Evolutionary conservation across 2,329 filamentous ascomycete species (phyloP).

Genomic region (Cercospora brassicicola): DNA sequence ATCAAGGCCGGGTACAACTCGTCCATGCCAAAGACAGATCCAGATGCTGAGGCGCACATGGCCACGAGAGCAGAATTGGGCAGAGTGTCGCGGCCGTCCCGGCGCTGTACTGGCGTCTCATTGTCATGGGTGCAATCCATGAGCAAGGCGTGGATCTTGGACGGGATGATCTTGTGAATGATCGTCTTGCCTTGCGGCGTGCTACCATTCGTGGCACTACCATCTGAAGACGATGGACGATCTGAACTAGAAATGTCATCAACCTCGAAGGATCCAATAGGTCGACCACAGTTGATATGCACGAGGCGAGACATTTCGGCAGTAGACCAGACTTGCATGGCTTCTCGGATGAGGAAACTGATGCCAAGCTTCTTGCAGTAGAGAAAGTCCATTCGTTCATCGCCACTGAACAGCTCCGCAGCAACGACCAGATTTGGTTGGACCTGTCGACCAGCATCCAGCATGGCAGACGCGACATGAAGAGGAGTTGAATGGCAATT

Average conservation of each 20-base stretch:
- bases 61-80: slow-evolving; percentile 90
- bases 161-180: slow-evolving; percentile 79
- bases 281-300: slow-evolving; percentile 87
- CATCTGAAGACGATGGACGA: slow-evolving; percentile 38
- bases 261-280: slow-evolving; percentile 96
- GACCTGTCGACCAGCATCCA: slow-evolving; percentile 87
- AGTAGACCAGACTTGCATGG: slow-evolving; percentile 98
- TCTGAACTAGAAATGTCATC: slow-evolving; percentile 74
- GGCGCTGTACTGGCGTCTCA: slow-evolving; percentile 90
- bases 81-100: slow-evolving; percentile 88
- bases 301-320: slow-evolving; percentile 88
- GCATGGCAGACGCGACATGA: slow-evolving; percentile 88
- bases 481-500: slow-evolving; percentile 97
- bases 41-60: slow-evolving; percentile 93
- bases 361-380: slow-evolving; percentile 92
- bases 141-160: slow-evolving; percentile 87
- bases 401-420: slow-evolving; percentile 92
- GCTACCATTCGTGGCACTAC: slow-evolving; percentile 35
- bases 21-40: slow-evolving; percentile 97
- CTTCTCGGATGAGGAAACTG: slow-evolving; percentile 88
- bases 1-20: slow-evolving; percentile 91
- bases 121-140: slow-evolving; percentile 99
- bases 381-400: slow-evolving; percentile 91
- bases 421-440: slow-evolving; percentile 87
- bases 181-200: slow-evolving; percentile 57